Evolutionary conservation across 305 asterid genomes (phyloP).

Genomic region (Fraxinus sp.): DNA sequence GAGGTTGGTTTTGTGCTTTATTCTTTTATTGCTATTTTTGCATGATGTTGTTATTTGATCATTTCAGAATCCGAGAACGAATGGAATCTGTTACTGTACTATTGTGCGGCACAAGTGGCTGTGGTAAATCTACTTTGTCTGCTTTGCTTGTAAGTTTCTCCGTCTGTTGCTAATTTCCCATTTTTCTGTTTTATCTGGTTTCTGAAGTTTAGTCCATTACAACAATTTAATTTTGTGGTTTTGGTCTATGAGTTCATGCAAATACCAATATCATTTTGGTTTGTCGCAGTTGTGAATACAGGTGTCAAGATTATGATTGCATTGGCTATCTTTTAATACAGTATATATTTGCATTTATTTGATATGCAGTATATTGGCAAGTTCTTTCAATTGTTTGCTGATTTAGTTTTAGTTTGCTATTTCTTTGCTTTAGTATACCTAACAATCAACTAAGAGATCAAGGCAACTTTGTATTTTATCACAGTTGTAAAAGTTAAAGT

Average conservation of each 20-base stretch:
- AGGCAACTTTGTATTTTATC: constrained; percentile 1
- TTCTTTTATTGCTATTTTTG: background rate
- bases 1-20: constrained; percentile 2
- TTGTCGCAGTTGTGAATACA: background rate
- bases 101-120: constrained; percentile 36
- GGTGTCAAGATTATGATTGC: background rate
- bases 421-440: background rate
- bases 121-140: constrained; percentile 35
- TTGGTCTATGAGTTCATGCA: background rate
- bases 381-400: background rate
- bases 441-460: background rate
- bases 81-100: constrained; percentile 33
- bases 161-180: background rate
- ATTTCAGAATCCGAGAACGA: constrained; percentile 30
- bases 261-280: background rate
- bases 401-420: background rate
- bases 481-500: background rate
- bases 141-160: constrained; percentile 29
- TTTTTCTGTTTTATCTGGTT: background rate
- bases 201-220: background rate
- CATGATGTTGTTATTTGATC: background rate
- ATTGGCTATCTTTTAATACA: background rate
- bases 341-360: background rate
- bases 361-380: background rate
- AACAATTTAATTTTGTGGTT: background rate